Conservation (phyloP, 345 rosid species). For the Eucalyptus urophylla region DNA sequence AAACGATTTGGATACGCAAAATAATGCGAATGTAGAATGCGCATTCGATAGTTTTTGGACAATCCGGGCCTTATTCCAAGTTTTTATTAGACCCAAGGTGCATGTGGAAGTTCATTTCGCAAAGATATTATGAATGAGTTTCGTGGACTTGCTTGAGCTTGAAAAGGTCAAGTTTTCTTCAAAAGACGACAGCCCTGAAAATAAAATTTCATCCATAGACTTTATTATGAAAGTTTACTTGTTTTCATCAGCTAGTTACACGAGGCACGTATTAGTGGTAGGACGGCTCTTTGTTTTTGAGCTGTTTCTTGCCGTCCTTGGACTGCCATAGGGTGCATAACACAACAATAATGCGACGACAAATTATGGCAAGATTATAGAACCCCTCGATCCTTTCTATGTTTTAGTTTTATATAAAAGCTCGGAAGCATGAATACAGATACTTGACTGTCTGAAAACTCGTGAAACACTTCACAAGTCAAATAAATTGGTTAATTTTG, state of each 20-base stretch:
- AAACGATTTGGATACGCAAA: neutral
- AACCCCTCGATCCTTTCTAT: neutral
- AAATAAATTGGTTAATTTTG: neutral
- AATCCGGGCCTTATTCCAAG: neutral
- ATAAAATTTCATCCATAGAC: neutral
- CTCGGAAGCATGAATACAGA: neutral
- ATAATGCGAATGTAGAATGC: neutral
- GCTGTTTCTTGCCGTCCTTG: neutral
- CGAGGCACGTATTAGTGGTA: neutral
- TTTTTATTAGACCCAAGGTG: neutral
- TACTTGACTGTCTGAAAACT: neutral
- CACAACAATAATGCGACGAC: neutral
- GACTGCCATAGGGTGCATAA: neutral
- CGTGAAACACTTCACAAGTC: neutral
- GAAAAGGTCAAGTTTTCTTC: neutral
- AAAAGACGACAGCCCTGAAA: neutral
- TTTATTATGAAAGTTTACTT: neutral
- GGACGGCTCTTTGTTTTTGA: neutral
- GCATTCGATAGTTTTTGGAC: neutral
- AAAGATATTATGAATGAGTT: neutral
- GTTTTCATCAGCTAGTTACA: neutral
- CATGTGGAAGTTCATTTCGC: neutral
- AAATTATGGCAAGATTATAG: neutral
- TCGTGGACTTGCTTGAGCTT: neutral
- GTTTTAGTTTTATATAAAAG: neutral